Evolutionary conservation across 2,329 filamentous ascomycete species (phyloP), one percentile per base, ranked within the genome.

Genomic region (Lasiodiplodia theobromae): DNA sequence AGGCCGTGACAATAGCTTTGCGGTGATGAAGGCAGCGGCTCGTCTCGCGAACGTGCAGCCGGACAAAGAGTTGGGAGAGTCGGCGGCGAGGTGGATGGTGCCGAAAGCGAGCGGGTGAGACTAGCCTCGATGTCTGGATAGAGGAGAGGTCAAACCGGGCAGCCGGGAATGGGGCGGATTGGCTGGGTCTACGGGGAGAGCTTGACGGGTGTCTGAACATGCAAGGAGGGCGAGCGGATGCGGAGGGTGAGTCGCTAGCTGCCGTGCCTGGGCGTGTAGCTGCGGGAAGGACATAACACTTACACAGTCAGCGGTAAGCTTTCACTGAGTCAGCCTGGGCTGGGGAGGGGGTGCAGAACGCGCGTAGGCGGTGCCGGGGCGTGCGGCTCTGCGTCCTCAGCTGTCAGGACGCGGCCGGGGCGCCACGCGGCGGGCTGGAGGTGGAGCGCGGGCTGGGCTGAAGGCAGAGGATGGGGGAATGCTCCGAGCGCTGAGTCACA

Each of bases 401-500:
- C 64, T 54, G 51, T 66, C 64, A 66, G 64, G 31, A 47, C 23
- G 62, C 34, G 37, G 64, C 52, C 44, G 65, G 28, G 38, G 52
- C 65, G 65, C 65, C 65, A 67, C 53, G 65, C 53, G 52, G 54
- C 65, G 53, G 37, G 64, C 51, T 44, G 23, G 49, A 57, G 31
- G 57, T 47, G 62, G 37, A 49, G 53, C 53, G 23, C 14, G 54
- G 14, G 25, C 28, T 31, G 21, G 37, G 44, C 53, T 28, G 37
- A 28, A 47, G 40, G 54, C 65, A 67, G 31, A 53, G 53, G 54
- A 18, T 51, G 54, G 57, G 44, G 11, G 16, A 53, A 34, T 34
- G 53, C 52, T 67, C 53, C 44, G 72, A 74, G 77, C 77, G 71
- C 73, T 75, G 74, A 79, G 71, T 78, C 77, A 77, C 71, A 72